Percentiles rank a stretch among this genome's conserved stretches.
phyloP scores from a whole-genome alignment of 164 flowering plant genomes.

The Dillenia suffruticosa region DNA sequence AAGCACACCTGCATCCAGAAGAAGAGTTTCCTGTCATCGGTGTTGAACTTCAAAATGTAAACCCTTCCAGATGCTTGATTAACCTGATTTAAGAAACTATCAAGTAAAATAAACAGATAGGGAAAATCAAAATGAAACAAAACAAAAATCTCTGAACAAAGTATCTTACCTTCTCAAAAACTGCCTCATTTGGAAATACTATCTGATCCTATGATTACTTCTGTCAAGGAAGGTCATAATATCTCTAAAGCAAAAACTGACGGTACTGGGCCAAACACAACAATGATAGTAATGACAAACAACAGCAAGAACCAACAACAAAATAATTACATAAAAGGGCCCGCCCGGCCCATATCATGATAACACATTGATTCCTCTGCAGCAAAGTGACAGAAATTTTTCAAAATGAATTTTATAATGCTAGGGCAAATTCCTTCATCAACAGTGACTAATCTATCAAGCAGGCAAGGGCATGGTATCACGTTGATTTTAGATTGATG shows the following conservation, averaged over 20 bases:
- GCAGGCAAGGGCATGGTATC: no score
- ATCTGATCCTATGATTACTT: slow-evolving; percentile 72
- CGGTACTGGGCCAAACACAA: no score
- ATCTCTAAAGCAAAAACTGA: not conserved
- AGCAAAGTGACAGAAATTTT: no score
- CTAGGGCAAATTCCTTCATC: no score
- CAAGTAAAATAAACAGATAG: not conserved
- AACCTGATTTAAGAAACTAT: slow-evolving; percentile 37
- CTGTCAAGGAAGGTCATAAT: slow-evolving; percentile 40
- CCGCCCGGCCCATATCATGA: no score
- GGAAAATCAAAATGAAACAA: not conserved
- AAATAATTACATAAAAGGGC: no score
- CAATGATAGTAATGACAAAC: no score
- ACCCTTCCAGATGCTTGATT: slow-evolving; percentile 87
- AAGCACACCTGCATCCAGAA: slow-evolving; percentile 92
- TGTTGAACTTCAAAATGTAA: slow-evolving; percentile 79
- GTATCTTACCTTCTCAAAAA: slow-evolving; percentile 82
- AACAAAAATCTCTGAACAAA: not conserved
- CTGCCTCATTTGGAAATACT: slow-evolving; percentile 89
- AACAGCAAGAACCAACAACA: no score
- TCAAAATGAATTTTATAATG: no score
- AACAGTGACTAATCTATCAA: no score
- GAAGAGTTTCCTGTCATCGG: slow-evolving; percentile 83
- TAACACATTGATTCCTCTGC: no score
- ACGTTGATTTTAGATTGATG: no score